Evolutionary conservation across 2,329 filamentous ascomycete genomes (phyloP), one percentile per base, ranked within the genome.

Genomic region (Cercospora brassicicola): DNA sequence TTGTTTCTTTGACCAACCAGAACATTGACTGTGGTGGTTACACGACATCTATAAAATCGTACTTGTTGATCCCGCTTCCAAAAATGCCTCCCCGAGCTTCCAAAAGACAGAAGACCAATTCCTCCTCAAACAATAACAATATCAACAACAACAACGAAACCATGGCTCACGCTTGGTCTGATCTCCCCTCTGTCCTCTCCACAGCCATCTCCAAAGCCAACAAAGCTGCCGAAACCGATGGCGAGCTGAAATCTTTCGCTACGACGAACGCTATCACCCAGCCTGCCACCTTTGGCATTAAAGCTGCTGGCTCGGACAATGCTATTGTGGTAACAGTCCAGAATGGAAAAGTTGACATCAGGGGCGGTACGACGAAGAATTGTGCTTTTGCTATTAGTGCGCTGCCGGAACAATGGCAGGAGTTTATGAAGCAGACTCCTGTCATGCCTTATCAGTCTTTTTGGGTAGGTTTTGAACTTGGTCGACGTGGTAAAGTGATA

Each of bases 381-480:
- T 73, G 73, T 30, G 53, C 78, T 0, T 83, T 83, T 71, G 77
- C 75, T 0, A 77, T 83, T 3, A 78, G 77, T 20, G 81, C 81
- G 10, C 73, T 80, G 2, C 80, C 81, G 2, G 80, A 83, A 68
- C 81, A 83, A 75, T 83, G 82, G 82, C 78, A 82, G 70, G 76
- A 81, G 57, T 81, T 82, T 73, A 82, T 83, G 76, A 78, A 82
- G 66, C 75, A 78, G 36, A 79, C 81, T 1, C 81, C 81, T 4
- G 78, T 77, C 1, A 78, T 78, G 72, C 81, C 81, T 13, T 82
- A 83, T 67, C 81, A 83, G 66, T 81, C 79, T 65, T 83, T 82
- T 70, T 83, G 81, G 81, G 81, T 73, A 79, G 78, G 79, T 67
- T 6, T 6, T 2, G 45, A 48, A n/a, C 4, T 36, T 15, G 15